A percentile compares a stretch with the other conserved stretches of the same genome.
These are phyloP conservation scores for Plasmodium berghei DNA, from an alignment of 169 alveolate species.

Conservation along the genomic window DNA sequence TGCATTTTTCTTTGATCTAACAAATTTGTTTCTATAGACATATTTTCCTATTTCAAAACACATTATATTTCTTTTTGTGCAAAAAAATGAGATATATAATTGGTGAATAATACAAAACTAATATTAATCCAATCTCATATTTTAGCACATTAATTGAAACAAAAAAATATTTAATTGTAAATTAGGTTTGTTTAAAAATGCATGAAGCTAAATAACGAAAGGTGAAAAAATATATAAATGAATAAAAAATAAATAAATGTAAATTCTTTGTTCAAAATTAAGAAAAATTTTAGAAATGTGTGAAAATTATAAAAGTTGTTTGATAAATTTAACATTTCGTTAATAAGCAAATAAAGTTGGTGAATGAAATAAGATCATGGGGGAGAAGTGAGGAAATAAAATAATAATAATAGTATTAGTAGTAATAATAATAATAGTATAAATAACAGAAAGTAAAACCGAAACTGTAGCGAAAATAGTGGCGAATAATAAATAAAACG, in stretches of 20 bases:
- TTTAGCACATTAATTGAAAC: constrained; percentile 22
- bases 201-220: constrained; percentile 15
- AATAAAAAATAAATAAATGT: not conserved
- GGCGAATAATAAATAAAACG: too few relatives aligned
- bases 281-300: constrained; percentile 15
- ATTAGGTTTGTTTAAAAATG: constrained; percentile 57
- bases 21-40: constrained; percentile 2
- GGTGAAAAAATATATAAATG: not conserved
- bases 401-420: too few relatives aligned
- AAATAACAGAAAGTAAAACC: too few relatives aligned
- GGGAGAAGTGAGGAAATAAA: too few relatives aligned
- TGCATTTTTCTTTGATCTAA: not conserved
- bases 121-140: constrained; percentile 29
- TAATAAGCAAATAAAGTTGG: constrained; percentile 3
- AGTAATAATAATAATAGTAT: too few relatives aligned
- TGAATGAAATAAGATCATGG: too few relatives aligned
- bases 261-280: constrained; percentile 47
- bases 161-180: constrained; percentile 43
- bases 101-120: constrained; percentile 21
- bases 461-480: too few relatives aligned
- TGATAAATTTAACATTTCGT: constrained; percentile 4
- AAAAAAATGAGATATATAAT: constrained; percentile 16
- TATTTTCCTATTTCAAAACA: constrained; percentile 12
- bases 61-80: constrained; percentile 7
- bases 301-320: constrained; percentile 10